Evolutionary conservation across 1,284 basidiomycete genomes (phyloP).

Genomic region (Xanthoconium separans): DNA sequence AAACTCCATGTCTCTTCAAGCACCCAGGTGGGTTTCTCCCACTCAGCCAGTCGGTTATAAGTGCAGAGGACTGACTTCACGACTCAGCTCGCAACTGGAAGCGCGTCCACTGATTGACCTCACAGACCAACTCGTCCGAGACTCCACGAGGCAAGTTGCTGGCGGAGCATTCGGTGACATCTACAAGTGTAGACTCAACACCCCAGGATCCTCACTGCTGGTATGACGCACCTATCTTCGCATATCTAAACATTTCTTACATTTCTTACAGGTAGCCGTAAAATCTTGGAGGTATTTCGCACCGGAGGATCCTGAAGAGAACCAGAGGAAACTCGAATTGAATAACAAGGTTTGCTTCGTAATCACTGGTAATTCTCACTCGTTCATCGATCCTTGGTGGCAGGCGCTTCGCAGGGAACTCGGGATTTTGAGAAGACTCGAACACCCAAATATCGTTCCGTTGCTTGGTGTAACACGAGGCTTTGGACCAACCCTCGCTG

Average conservation of each 20-base stretch:
- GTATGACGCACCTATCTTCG: neutral
- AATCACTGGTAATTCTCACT: neutral
- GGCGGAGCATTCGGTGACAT: constrained; percentile 4
- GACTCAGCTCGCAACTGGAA: neutral
- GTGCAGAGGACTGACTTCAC: neutral
- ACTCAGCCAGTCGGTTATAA: neutral
- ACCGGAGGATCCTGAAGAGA: neutral
- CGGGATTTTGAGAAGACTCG: constrained; percentile 1
- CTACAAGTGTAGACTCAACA: neutral
- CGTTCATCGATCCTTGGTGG: neutral
- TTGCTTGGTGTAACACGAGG: constrained; percentile 3
- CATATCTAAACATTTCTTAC: neutral
- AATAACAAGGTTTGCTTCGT: neutral
- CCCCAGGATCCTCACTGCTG: neutral
- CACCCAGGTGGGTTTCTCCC: neutral
- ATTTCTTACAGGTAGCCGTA: constrained; percentile 3
- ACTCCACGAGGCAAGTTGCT: neutral
- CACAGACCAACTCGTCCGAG: neutral
- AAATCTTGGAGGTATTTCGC: constrained; percentile 5
- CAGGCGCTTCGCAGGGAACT: constrained; percentile 5
- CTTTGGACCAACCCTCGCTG: neutral
- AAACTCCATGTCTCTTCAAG: neutral
- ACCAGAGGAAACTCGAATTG: neutral
- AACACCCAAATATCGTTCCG: constrained; percentile 5
- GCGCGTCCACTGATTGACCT: constrained; percentile 3